These are phyloP conservation scores for Thelonectria rubi DNA, from an alignment of 2,329 filamentous ascomycete genomes.

Conservation along the genomic window DNA sequence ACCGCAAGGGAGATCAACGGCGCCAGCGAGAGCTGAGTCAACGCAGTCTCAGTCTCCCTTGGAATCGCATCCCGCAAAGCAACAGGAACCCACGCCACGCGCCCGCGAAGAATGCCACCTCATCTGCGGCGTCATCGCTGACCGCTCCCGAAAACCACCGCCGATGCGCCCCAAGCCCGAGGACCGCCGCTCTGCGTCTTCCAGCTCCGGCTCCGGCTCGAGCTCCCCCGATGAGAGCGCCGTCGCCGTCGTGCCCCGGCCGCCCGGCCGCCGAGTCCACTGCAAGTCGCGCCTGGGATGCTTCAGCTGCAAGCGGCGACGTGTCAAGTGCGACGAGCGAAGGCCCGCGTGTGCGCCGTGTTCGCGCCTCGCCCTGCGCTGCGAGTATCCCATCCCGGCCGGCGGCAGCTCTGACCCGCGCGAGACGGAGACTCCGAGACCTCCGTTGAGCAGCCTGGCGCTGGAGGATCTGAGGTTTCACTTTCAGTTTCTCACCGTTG, in stretches of 20 bases:
- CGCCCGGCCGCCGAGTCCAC: conserved; percentile 29
- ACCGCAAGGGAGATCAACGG: not conserved
- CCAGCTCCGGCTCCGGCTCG: conserved; percentile 11
- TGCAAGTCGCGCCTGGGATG: conserved; percentile 46
- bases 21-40: not conserved
- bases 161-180: conserved; percentile 10
- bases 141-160: not conserved
- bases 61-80: not conserved
- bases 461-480: conserved; percentile 59
- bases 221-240: conserved; percentile 11
- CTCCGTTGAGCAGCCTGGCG: conserved; percentile 43
- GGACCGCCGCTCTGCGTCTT: not conserved
- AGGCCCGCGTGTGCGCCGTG: conserved; percentile 45
- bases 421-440: conserved; percentile 11
- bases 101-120: conserved; percentile 1
- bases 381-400: conserved; percentile 43
- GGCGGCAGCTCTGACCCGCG: conserved; percentile 12
- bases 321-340: conserved; percentile 46
- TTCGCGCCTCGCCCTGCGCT: conserved; percentile 46
- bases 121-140: not conserved
- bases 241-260: conserved; percentile 6
- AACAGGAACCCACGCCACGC: not conserved
- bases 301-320: conserved; percentile 46
- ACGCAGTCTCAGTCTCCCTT: not conserved
- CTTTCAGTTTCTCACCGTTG: conserved; percentile 58